These are phyloP conservation scores for Lotus japonicus DNA, from an alignment of 306 rosid species.

Conservation along the genomic window DNA sequence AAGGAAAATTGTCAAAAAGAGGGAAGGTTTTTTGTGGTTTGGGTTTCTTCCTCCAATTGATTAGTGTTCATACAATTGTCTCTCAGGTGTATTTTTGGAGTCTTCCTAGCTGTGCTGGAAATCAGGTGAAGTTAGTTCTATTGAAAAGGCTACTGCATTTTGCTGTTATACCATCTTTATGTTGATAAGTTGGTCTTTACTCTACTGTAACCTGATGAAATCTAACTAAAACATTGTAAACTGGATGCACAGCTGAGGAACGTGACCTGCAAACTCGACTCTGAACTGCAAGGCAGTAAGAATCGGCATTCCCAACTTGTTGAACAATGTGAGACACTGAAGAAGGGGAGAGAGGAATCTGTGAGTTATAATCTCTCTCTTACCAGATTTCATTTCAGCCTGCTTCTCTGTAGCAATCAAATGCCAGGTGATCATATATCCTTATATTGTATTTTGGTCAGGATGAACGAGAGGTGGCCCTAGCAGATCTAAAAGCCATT, in stretches of 20 bases:
- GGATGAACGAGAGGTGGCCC: conserved; percentile 83
- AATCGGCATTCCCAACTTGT: conserved; percentile 55
- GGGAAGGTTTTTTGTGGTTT: not conserved
- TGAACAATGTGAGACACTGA: conserved; percentile 55
- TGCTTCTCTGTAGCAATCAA: not conserved
- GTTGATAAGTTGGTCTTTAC: conserved; percentile 12
- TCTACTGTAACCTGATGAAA: not conserved
- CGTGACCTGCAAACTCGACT: conserved; percentile 67
- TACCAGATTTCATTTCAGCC: not conserved
- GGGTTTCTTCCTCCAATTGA: not conserved
- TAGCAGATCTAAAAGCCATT: conserved; percentile 62
- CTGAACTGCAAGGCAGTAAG: conserved; percentile 60
- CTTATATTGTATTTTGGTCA: conserved; percentile 15
- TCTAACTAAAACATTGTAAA: conserved; percentile 1
- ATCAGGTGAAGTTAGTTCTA: conserved; percentile 59
- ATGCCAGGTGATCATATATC: conserved; percentile 11
- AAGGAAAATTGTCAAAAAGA: not conserved
- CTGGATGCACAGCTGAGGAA: conserved; percentile 61
- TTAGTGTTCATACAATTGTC: conserved; percentile 5
- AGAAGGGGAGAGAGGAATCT: conserved; percentile 91
- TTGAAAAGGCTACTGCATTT: not conserved
- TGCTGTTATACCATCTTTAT: conserved; percentile 13
- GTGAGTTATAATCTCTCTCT: conserved; percentile 42
- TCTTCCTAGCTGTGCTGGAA: conserved; percentile 95
- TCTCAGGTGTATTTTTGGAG: conserved; percentile 94